A percentile compares a stretch with the other conserved stretches of the same genome.
These are phyloP conservation scores for Cladosporium oxysporum DNA, from an alignment of 2,329 filamentous ascomycete genomes.

Conservation along the genomic window DNA sequence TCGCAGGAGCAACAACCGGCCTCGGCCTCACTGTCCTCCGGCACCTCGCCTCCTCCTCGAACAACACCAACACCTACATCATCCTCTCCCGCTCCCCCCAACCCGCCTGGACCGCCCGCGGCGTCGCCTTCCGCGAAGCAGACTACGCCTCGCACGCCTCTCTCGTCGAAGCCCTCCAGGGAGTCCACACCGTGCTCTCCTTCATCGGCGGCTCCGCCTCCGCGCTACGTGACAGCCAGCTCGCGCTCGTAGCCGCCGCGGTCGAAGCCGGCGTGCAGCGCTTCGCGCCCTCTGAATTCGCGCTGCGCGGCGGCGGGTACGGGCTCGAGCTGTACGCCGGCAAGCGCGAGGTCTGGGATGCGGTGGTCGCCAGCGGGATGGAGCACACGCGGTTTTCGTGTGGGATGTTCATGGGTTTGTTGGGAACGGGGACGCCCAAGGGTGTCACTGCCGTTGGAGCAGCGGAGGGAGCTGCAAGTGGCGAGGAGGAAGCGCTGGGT, in stretches of 20 bases:
- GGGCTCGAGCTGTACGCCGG: slow-evolving; percentile 30
- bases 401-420: slow-evolving; percentile 34
- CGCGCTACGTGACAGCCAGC: slow-evolving; percentile 41
- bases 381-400: slow-evolving; percentile 32
- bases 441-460: slow-evolving; percentile 25
- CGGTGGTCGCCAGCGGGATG: slow-evolving; percentile 26
- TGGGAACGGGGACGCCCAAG: slow-evolving; percentile 35
- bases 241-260: slow-evolving; percentile 57
- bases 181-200: slow-evolving; percentile 36
- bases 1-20: slow-evolving; percentile 34
- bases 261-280: slow-evolving; percentile 60
- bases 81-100: slow-evolving; percentile 32
- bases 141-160: slow-evolving; percentile 30
- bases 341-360: slow-evolving; percentile 32
- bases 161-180: slow-evolving; percentile 29
- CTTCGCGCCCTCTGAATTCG: slow-evolving; percentile 63
- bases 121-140: slow-evolving; percentile 30
- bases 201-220: slow-evolving; percentile 29
- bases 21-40: slow-evolving; percentile 35
- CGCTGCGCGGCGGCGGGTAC: slow-evolving; percentile 26
- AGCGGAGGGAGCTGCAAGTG: slow-evolving; percentile 26
- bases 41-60: slow-evolving; percentile 5
- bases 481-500: slow-evolving; percentile 35
- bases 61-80: slow-evolving; percentile 26
- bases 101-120: slow-evolving; percentile 26